phyloP scores from a whole-genome alignment of 192 early-diverging fungal genomes.

The Paraglomus brasilianum region DNA sequence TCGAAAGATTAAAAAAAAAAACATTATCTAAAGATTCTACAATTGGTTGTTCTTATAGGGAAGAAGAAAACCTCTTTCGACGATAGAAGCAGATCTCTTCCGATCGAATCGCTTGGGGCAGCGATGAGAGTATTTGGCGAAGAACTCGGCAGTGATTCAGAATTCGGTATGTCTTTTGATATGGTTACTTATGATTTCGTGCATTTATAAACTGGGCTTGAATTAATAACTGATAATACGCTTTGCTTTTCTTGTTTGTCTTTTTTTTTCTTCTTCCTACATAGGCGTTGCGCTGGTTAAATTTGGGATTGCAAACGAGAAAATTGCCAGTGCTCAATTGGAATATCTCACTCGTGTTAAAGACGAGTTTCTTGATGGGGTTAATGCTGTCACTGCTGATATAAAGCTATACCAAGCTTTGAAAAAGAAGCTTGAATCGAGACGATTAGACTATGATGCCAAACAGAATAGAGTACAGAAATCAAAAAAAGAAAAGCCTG shows the following conservation, averaged over 20 bases:
- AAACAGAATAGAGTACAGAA: conserved; percentile 88
- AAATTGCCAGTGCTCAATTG: conserved; percentile 47
- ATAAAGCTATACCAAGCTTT: conserved; percentile 56
- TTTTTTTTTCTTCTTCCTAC: background rate
- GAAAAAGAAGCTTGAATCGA: conserved; percentile 84
- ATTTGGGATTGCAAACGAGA: conserved; percentile 47
- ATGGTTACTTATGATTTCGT: conserved; percentile 35
- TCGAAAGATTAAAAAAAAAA: too few species aligned
- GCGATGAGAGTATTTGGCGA: conserved; percentile 64
- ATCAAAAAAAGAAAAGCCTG: conserved; percentile 87
- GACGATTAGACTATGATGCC: conserved; percentile 90
- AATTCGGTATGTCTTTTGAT: conserved; percentile 37
- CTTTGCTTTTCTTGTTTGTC: conserved; percentile 5
- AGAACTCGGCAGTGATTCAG: conserved; percentile 40
- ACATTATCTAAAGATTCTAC: too few species aligned
- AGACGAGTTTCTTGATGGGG: conserved; percentile 35
- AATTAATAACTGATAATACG: conserved; percentile 7
- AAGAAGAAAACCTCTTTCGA: conserved; percentile 69
- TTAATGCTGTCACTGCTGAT: conserved; percentile 48
- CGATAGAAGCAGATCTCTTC: conserved; percentile 60
- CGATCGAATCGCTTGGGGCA: conserved; percentile 63
- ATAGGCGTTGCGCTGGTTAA: conserved; percentile 52
- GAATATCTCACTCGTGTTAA: conserved; percentile 43
- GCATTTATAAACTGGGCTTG: conserved; percentile 31
- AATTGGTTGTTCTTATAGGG: conserved; percentile 40